These are phyloP conservation scores for Curvularia verruculosa DNA, from an alignment of 2,329 filamentous ascomycete species.

Conservation along the genomic window DNA sequence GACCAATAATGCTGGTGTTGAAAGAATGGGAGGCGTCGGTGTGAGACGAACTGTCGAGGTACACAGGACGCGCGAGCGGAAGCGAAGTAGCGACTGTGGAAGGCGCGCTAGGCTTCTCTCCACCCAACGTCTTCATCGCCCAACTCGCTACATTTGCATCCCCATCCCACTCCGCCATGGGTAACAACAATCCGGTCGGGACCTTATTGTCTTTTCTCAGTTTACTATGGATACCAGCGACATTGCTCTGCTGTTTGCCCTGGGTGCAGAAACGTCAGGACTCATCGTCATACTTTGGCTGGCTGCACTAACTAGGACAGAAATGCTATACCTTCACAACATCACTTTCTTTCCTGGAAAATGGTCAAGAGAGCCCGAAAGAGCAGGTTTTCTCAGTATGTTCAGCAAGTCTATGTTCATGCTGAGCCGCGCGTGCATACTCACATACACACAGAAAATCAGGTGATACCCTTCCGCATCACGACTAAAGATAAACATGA, in stretches of 20 bases:
- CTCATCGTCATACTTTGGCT: not conserved
- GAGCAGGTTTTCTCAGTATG: conserved; percentile 46
- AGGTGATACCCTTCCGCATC: conserved; percentile 83
- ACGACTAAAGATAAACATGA: conserved; percentile 74
- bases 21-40: not conserved
- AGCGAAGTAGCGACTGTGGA: conserved; percentile 6
- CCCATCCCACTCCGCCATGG: conserved; percentile 26
- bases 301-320: conserved; percentile 18
- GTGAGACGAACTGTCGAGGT: not conserved
- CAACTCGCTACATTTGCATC: conserved; percentile 5
- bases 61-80: not conserved
- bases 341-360: conserved; percentile 45
- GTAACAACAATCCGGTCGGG: conserved; percentile 25
- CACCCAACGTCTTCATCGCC: not conserved
- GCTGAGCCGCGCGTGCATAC: not conserved
- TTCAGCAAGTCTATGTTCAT: not conserved
- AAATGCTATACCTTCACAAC: conserved; percentile 47
- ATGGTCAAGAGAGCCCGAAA: conserved; percentile 46
- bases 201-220: conserved; percentile 38
- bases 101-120: conserved; percentile 6
- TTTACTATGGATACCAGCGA: conserved; percentile 44
- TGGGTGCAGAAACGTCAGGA: conserved; percentile 45
- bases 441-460: conserved; percentile 67
- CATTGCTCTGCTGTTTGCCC: conserved; percentile 43
- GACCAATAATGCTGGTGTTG: not conserved